Percentiles rank a stretch among this genome's conserved stretches.
Evolutionary conservation across 2,329 filamentous ascomycete species (phyloP).

Genomic region (Cladosporium sp.): DNA sequence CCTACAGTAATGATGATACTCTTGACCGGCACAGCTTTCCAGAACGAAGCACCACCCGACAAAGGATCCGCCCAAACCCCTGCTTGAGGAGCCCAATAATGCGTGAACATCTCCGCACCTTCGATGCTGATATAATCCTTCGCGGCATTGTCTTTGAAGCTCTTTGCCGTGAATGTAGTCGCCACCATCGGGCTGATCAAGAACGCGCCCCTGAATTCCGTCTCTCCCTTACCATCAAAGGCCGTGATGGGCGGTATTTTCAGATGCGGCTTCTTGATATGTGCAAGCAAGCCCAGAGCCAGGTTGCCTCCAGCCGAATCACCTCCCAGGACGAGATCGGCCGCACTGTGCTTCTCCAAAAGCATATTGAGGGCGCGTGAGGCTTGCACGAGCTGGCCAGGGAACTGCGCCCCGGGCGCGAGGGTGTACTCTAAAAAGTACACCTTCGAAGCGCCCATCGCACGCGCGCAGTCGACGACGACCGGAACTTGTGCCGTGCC

Average conservation of each 20-base stretch:
- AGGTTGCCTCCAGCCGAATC: conserved; percentile 51
- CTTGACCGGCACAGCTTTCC: not conserved
- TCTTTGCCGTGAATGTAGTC: not conserved
- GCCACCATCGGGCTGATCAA: conserved; percentile 4
- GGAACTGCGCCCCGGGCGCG: conserved; percentile 40
- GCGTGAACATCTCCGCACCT: not conserved
- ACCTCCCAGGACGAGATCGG: conserved; percentile 36
- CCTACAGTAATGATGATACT: not conserved
- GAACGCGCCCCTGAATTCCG: not conserved
- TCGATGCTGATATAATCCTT: not conserved
- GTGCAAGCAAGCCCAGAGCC: conserved; percentile 40
- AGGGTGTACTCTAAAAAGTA: conserved; percentile 51
- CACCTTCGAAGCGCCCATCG: conserved; percentile 22
- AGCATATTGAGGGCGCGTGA: conserved; percentile 38
- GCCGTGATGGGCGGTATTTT: conserved; percentile 32
- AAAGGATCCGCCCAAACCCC: not conserved
- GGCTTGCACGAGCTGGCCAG: conserved; percentile 44
- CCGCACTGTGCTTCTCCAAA: conserved; percentile 14
- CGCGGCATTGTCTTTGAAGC: not conserved
- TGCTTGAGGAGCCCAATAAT: not conserved
- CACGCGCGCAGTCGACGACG: conserved; percentile 37
- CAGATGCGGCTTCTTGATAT: conserved; percentile 52
- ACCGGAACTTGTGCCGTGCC: conserved; percentile 37
- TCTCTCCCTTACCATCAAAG: not conserved
- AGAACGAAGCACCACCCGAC: not conserved